These are phyloP conservation scores for Peronospora belbahrii DNA, from an alignment of 352 stramenopile species.

Conservation along the genomic window DNA sequence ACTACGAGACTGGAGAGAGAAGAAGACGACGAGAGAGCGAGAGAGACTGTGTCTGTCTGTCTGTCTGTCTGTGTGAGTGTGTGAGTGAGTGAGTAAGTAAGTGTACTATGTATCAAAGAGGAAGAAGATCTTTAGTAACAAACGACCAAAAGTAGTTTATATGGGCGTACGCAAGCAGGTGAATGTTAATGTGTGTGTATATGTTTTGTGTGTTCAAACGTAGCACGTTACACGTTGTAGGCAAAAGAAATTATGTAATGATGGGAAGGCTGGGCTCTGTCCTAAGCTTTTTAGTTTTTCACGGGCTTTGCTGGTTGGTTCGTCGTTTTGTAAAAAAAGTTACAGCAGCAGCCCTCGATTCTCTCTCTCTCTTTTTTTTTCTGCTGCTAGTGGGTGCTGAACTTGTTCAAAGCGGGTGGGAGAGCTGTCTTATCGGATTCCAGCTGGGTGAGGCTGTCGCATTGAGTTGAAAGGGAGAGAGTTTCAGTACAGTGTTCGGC, in stretches of 20 bases:
- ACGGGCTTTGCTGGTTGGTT: conserved; percentile 10
- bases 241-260: conserved; percentile 81
- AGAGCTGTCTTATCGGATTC: conserved; percentile 29
- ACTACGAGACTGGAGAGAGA: no score
- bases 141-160: no score
- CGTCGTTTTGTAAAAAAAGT: conserved; percentile 26
- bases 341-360: no score
- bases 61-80: no score
- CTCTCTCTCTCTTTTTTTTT: no score
- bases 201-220: conserved; percentile 4
- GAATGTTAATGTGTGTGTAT: no score
- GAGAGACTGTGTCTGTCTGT: background rate
- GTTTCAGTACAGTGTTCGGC: conserved; percentile 15
- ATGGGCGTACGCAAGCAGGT: no score
- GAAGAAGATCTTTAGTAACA: conserved; percentile 11
- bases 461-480: conserved; percentile 23
- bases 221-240: conserved; percentile 31
- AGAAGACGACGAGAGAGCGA: no score
- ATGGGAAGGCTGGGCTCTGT: conserved; percentile 27
- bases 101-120: conserved; percentile 11
- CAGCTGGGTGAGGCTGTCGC: conserved; percentile 30
- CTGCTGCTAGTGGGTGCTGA: conserved; percentile 7
- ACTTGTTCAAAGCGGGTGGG: conserved; percentile 11
- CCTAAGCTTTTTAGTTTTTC: conserved; percentile 7
- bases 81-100: no score